Evolutionary conservation across 257 asterid genomes (phyloP), one percentile per base, ranked within the genome.

Genomic region (Scutellaria barbata): DNA sequence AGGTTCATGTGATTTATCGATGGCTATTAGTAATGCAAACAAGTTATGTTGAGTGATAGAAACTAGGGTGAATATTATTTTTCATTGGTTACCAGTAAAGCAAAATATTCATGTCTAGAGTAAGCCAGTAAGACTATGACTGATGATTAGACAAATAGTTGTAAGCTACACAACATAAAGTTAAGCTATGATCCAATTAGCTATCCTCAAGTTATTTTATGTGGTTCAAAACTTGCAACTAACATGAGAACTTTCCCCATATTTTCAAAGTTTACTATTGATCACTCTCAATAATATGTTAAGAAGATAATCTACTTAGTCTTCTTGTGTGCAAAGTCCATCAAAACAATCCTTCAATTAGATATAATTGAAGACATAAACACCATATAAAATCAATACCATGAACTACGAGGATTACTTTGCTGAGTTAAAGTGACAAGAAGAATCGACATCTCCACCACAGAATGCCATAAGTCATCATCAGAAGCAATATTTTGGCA

Each of bases 401-500:
- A 94, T 85, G 75, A 75, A 82, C 98, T 88, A 68, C 90, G 99
- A 71, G 98, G 96, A 85, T 88, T 86, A 58, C 77, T 84, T 77
- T 79, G 81, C 85, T 88, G 95, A 20, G 89, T 88, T 66, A 76
- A 80, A 76, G 92, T 81, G 72, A 80, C 85, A 8, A 94, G 82
- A 81, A 86, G 93, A 70, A 91, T 92, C 1, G 98, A 88, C 96
- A 91, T 89, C 85, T 94, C 95, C 79, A 94, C 93, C 63, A 76
- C 87, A 57, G 66, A 72, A 33, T 80, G 74, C 99, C 99, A 91
- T 88, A 86, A 77, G 74, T 88, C 92, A 64, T 94, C 98, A 74
- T 86, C 89, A 10, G 85, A 83, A 80, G 93, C 98, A 66, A 94
- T 73, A 78, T 88, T 94, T 82, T 89, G 95, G 81, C 92, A 84